These are phyloP conservation scores for Grosmannia huntii DNA, from an alignment of 2,329 filamentous ascomycete species.

Conservation along the genomic window DNA sequence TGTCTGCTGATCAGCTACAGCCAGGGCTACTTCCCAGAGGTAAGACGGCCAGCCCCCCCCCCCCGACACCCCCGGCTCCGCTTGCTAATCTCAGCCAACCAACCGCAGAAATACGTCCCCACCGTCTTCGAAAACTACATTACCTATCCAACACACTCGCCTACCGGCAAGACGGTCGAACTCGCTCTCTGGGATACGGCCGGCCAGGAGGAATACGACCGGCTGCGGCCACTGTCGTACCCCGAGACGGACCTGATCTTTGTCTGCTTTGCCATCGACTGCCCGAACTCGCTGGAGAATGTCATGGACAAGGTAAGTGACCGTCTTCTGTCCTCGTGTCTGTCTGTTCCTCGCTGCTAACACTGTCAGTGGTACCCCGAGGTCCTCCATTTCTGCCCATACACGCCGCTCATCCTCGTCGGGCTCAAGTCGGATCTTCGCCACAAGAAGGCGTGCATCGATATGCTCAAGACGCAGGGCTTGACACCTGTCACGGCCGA, in stretches of 20 bases:
- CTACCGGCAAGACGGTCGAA: constrained; percentile 87
- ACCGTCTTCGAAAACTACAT: constrained; percentile 99
- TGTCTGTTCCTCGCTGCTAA: constrained; percentile 14
- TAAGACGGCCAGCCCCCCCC: constrained; percentile 24
- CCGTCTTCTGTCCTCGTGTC: not conserved
- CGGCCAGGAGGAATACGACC: constrained; percentile 97
- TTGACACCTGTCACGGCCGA: constrained; percentile 87
- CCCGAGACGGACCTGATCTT: constrained; percentile 96
- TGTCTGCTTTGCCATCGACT: constrained; percentile 98
- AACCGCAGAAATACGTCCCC: constrained; percentile 86
- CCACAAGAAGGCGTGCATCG: constrained; percentile 90
- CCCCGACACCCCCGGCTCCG: not conserved
- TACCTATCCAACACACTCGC: constrained; percentile 81
- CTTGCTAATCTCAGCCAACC: not conserved
- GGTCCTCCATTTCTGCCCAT: constrained; percentile 96
- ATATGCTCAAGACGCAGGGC: constrained; percentile 95
- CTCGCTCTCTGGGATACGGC: constrained; percentile 97
- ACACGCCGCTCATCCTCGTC: constrained; percentile 88
- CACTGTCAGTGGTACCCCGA: constrained; percentile 83
- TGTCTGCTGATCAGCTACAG: constrained; percentile 98
- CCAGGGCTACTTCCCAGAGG: constrained; percentile 97
- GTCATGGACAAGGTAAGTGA: constrained; percentile 86
- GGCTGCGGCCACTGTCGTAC: constrained; percentile 88
- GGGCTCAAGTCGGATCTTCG: constrained; percentile 96
- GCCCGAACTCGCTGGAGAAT: constrained; percentile 94